Evolutionary conservation across 2,329 filamentous ascomycete genomes (phyloP).

Genomic region (Trichoderma sp.): DNA sequence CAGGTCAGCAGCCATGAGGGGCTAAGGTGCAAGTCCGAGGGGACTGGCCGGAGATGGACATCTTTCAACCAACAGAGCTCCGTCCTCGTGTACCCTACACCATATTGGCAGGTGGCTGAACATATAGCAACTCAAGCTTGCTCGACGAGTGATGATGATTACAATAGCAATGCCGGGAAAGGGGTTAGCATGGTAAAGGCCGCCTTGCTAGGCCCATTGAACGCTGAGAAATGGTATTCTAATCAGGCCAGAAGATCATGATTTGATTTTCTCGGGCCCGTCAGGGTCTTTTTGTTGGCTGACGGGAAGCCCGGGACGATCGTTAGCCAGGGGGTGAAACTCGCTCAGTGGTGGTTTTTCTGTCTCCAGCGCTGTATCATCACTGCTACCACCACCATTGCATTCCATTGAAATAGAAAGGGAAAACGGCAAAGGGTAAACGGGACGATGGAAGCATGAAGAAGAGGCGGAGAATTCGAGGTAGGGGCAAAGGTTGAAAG

Average conservation of each 20-base stretch:
- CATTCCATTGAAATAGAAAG: not conserved
- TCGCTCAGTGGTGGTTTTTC: not conserved
- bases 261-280: not conserved
- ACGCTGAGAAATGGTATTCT: not conserved
- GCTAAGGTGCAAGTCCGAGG: not conserved
- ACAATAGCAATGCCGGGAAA: not conserved
- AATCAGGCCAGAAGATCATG: not conserved
- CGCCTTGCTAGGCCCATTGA: not conserved
- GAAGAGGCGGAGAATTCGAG: not conserved
- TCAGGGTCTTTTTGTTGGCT: conserved; percentile 2
- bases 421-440: not conserved
- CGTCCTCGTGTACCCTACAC: not conserved
- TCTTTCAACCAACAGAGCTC: not conserved
- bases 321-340: conserved; percentile 4
- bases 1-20: not conserved
- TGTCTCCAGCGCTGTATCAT: not conserved
- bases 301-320: conserved; percentile 10
- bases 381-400: not conserved
- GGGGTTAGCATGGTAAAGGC: not conserved
- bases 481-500: not conserved
- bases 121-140: not conserved
- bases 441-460: not conserved
- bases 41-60: not conserved
- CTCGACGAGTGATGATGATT: not conserved
- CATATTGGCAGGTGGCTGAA: not conserved